Evolutionary conservation across 1,284 basidiomycete species (phyloP), one percentile per base, ranked within the genome.

Genomic region (Puccinia hordei): DNA sequence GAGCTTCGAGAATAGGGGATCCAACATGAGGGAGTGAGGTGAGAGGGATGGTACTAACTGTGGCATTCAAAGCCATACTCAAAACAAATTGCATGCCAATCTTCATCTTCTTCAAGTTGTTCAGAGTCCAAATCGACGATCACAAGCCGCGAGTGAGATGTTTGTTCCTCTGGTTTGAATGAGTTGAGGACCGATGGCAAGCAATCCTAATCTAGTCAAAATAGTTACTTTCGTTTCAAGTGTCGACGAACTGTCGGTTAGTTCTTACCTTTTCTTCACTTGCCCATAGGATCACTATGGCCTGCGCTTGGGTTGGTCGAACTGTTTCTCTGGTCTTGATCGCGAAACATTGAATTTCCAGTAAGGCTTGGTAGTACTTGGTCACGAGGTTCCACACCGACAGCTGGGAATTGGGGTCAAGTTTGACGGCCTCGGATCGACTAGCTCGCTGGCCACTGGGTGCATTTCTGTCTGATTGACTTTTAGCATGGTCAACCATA

Each of bases 51-150:
- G 30, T 27, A 59, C 46, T 53, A 10, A 71, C 68, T 71, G 46
- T 71, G 68, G 35, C n/a, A 71, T 71, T 71, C 68, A 27, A 71
- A 71, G n/a, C 51, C 68, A 71, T 71, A 46, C 19, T 71, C 38
- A 53, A 71, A 53, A 53, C 68, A 71, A 19, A 51, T 71, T 30
- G 5, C 13, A 30, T 51, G 3, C 68, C 68, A 71, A 4, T 53
- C 51, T 6, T 71, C n/a, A 17, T 71, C 68, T 8, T 71, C 46
- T 49, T 51, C 51, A 1, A 53, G 68, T 51, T 22, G 15, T 33
- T 71, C 46, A 19, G 30, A 15, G 1, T 71, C 51, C 24, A 53
- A 33, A 13, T 71, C 30, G 17, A 71, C n/a, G 44, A 71, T 53
- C 2, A 71, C 46, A 8, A 71, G 15, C 15, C 68, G 68, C 9